Evolutionary conservation across 371 early-diverging fungal species (phyloP), one percentile per base, ranked within the genome.

Genomic region (Syncephalastrum monosporum): DNA sequence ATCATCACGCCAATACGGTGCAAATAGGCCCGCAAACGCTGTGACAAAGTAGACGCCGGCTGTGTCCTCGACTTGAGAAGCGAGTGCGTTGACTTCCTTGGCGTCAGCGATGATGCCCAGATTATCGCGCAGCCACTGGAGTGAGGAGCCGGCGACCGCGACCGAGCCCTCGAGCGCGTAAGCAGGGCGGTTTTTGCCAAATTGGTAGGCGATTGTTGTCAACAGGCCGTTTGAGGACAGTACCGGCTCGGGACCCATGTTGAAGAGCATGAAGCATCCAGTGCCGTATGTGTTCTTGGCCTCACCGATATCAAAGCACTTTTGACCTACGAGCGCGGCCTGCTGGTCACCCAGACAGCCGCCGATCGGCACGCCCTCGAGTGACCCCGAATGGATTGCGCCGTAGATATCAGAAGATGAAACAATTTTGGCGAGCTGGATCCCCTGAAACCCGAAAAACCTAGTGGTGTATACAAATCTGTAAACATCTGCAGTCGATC

Each of bases 261-360:
- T 96, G 77, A 91, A 93, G 42, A 98, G 72, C 93, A 96, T 90
- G 72, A 97, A 97, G 69, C 95, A 94, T 10, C 98, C 98, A 5
- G 97, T 97, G 29, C 98, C 98, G 75, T 94, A 82, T 7, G 98
- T 98, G 80, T 94, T 96, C 79, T 98, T 98, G 56, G 92, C 91
- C 13, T 76, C 77, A 4, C 77, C 77, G 1, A 52, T 54, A 4
- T 50, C 51, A 66, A 95, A 91, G 73, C 98, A 97, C 56, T 87
- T 83, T 67, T 97, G 98, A 5, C 98, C 98, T 19, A 98, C 95
- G 42, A 96, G 75, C 2, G 98, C 97, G 15, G 96, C 93, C 65
- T 98, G 98, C 67, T 98, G 98, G 76, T 98, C 98, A 33, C 98
- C 98, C 24, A 98, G 72, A 63, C 91, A 90, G 8, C 93, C 95